Conservation (phyloP, 2,329 filamentous ascomycete species). For the Spiromastix sp. region DNA sequence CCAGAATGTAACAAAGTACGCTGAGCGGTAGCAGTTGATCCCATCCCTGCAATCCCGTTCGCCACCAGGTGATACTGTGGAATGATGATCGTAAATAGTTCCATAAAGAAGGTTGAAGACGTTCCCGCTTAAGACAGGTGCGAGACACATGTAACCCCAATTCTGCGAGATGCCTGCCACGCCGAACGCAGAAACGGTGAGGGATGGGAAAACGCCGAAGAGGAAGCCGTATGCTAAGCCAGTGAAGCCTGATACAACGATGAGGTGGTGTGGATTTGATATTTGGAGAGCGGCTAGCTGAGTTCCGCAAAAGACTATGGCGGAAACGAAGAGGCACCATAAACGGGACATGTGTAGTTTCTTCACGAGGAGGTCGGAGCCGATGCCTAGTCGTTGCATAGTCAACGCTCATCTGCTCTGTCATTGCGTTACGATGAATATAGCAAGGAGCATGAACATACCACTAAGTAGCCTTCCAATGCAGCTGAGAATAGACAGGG, state of each 20-base stretch:
- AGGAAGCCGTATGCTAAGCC: conserved; percentile 87
- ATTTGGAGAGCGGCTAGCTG: conserved; percentile 69
- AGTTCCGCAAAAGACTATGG: conserved; percentile 65
- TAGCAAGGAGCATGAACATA: no score
- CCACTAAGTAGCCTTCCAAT: conserved; percentile 67
- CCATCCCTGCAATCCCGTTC: conserved; percentile 69
- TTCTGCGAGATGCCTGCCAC: conserved; percentile 84
- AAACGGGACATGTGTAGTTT: conserved; percentile 68
- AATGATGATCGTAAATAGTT: conserved; percentile 70
- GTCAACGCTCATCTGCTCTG: no score
- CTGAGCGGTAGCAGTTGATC: conserved; percentile 65
- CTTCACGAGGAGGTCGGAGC: conserved; percentile 83
- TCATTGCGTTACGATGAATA: no score
- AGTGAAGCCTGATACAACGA: conserved; percentile 69
- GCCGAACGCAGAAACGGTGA: conserved; percentile 84
- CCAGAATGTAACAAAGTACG: conserved; percentile 68
- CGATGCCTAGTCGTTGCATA: conserved; percentile 59
- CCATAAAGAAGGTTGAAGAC: conserved; percentile 92
- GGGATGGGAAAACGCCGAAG: conserved; percentile 86
- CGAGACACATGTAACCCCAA: conserved; percentile 90
- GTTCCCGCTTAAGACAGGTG: conserved; percentile 79
- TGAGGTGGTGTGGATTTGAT: conserved; percentile 64
- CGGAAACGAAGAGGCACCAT: conserved; percentile 79
- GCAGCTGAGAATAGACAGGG: conserved; percentile 84
- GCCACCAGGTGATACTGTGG: conserved; percentile 55